Percentiles rank a stretch among this genome's conserved stretches.
Evolutionary conservation across 1,284 basidiomycete species (phyloP).

Genomic region (Pseudomicrostroma phylloplanum): DNA sequence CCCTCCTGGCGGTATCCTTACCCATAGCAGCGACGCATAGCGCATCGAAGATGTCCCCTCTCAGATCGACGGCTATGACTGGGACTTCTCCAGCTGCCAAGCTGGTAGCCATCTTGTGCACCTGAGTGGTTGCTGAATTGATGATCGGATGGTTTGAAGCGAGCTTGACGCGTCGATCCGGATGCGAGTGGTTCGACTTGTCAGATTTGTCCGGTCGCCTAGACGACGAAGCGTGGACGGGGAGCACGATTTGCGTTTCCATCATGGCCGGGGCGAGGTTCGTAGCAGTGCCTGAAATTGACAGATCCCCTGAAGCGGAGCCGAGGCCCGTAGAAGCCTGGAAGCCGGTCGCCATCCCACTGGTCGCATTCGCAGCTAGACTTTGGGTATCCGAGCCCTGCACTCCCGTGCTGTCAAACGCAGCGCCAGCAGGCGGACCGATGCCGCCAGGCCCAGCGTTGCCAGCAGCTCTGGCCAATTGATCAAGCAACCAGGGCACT

Average conservation of each 20-base stretch:
- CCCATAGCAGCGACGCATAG: constrained; percentile 24
- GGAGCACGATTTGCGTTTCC: constrained; percentile 31
- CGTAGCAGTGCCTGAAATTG: background rate
- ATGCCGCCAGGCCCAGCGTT: constrained; percentile 18
- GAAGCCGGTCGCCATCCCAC: background rate
- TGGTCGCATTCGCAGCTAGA: background rate
- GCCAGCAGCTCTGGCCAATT: constrained; percentile 30
- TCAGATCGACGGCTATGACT: constrained; percentile 40
- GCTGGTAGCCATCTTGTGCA: constrained; percentile 27
- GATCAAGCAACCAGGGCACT: constrained; percentile 32
- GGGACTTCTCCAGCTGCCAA: constrained; percentile 33
- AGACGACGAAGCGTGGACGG: constrained; percentile 15
- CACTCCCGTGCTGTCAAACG: background rate
- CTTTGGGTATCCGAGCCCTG: constrained; percentile 1
- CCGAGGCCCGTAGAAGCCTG: background rate
- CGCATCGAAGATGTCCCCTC: constrained; percentile 25
- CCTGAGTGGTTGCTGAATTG: constrained; percentile 35
- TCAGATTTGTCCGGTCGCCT: constrained; percentile 25
- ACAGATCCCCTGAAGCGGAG: background rate
- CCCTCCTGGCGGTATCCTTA: background rate
- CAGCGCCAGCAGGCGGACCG: background rate
- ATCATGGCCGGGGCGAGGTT: constrained; percentile 11
- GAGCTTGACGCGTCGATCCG: constrained; percentile 31
- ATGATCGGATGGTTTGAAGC: constrained; percentile 30
- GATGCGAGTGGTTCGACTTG: constrained; percentile 24